A percentile compares a stretch with the other conserved stretches of the same genome.
Conservation (phyloP, 768 basidiomycete species). For the Hygrocybe coccinea region DNA sequence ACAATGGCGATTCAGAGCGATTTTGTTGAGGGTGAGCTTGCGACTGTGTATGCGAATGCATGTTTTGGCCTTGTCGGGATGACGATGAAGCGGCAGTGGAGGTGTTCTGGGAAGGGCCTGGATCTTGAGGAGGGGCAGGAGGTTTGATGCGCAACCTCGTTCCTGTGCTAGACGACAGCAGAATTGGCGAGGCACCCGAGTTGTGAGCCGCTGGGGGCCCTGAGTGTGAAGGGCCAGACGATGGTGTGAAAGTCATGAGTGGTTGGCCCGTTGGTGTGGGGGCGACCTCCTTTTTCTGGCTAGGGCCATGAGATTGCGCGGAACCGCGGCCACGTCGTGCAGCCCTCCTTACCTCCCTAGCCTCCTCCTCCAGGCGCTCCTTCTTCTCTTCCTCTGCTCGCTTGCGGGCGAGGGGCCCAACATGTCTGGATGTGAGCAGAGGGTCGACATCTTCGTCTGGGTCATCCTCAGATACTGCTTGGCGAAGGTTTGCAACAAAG, state of each 20-base stretch:
- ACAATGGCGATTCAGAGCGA: conserved; percentile 10
- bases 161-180: conserved; percentile 43
- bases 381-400: conserved; percentile 41
- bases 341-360: conserved; percentile 38
- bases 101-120: conserved; percentile 12
- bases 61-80: conserved; percentile 6
- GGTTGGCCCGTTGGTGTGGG: background rate
- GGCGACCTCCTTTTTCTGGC: conserved; percentile 36
- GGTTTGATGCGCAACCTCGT: conserved; percentile 48
- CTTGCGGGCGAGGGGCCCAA: conserved; percentile 42
- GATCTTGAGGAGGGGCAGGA: conserved; percentile 28
- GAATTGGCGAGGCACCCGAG: conserved; percentile 29
- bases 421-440: conserved; percentile 39
- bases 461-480: conserved; percentile 43
- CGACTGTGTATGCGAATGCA: background rate
- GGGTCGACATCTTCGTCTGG: conserved; percentile 44
- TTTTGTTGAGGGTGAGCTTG: background rate
- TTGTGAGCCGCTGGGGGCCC: conserved; percentile 14
- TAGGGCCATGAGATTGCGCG: conserved; percentile 11
- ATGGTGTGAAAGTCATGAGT: conserved; percentile 5
- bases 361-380: conserved; percentile 43
- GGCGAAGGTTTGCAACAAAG: conserved; percentile 46
- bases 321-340: conserved; percentile 14
- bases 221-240: conserved; percentile 4
- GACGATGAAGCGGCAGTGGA: conserved; percentile 12